Evolutionary conservation across 1,284 basidiomycete species (phyloP).

Genomic region (Boletus semigastroideus): DNA sequence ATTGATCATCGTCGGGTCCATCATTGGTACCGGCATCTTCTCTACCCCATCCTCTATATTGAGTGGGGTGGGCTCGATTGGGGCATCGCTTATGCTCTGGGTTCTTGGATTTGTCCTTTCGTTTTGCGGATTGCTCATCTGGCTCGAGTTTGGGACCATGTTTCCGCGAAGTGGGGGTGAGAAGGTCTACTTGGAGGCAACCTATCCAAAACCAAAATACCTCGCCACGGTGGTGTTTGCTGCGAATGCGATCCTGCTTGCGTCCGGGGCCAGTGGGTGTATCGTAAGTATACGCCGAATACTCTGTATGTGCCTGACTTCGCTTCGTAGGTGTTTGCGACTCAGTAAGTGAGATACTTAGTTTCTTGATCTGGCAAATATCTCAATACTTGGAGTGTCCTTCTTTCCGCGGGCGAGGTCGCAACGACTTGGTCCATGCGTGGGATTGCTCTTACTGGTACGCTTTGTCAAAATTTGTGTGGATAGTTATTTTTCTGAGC

Average conservation of each 20-base stretch:
- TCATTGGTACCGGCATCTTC: constrained; percentile 65
- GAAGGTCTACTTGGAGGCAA: constrained; percentile 53
- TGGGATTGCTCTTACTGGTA: constrained; percentile 57
- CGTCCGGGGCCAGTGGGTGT: constrained; percentile 55
- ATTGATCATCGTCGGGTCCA: constrained; percentile 48
- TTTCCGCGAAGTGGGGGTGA: constrained; percentile 56
- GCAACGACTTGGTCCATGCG: constrained; percentile 50
- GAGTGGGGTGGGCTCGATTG: constrained; percentile 48
- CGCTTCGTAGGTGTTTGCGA: constrained; percentile 36
- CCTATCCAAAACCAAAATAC: constrained; percentile 46
- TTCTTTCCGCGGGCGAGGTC: constrained; percentile 43
- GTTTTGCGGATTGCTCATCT: constrained; percentile 52
- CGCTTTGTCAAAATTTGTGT: neutral
- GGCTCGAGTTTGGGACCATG: constrained; percentile 57
- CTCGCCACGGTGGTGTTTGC: constrained; percentile 50
- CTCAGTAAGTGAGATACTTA: constrained; percentile 33
- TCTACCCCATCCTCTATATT: constrained; percentile 62
- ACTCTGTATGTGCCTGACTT: neutral
- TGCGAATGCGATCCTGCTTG: constrained; percentile 47
- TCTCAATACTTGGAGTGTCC: constrained; percentile 39
- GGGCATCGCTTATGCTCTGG: constrained; percentile 57
- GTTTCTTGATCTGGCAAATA: accelerated
- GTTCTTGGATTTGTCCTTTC: constrained; percentile 54
- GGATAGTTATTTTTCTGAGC: neutral
- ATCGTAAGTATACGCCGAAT: constrained; percentile 41